Evolutionary conservation across 2,329 filamentous ascomycete species (phyloP).

Genomic region (Colletotrichum australisinense): DNA sequence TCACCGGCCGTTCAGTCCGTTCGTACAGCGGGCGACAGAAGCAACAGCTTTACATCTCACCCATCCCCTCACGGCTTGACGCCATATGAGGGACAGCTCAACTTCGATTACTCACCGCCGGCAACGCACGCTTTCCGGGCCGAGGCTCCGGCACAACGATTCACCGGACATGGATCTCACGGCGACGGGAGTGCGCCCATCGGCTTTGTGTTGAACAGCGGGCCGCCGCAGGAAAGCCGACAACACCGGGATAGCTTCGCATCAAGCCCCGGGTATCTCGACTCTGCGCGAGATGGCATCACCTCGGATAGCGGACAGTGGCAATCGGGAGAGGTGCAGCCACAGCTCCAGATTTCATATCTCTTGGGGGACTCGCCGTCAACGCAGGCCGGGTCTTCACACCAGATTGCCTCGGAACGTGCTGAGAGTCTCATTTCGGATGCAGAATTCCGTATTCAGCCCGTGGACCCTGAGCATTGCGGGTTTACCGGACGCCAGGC

Average conservation of each 20-base stretch:
- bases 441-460: not conserved
- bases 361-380: conserved; percentile 19
- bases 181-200: conserved; percentile 25
- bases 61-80: not conserved
- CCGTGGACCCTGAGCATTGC: conserved; percentile 3
- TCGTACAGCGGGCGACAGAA: not conserved
- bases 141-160: conserved; percentile 15
- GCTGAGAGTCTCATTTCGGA: conserved; percentile 3
- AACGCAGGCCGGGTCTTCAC: conserved; percentile 1
- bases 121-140: not conserved
- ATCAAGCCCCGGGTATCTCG: not conserved
- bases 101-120: conserved; percentile 4
- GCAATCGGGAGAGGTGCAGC: conserved; percentile 8
- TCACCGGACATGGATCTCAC: conserved; percentile 21
- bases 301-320: not conserved
- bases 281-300: conserved; percentile 3
- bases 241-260: not conserved
- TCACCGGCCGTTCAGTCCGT: not conserved
- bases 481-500: conserved; percentile 26
- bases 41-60: conserved; percentile 10
- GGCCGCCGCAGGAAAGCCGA: not conserved
- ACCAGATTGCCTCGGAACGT: not conserved
- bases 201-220: conserved; percentile 24
- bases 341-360: conserved; percentile 27
- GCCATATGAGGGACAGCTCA: not conserved